A percentile compares a stretch with the other conserved stretches of the same genome.
These are phyloP conservation scores for Hippophae gyantsensis DNA, from an alignment of 306 rosid genomes.

Conservation along the genomic window DNA sequence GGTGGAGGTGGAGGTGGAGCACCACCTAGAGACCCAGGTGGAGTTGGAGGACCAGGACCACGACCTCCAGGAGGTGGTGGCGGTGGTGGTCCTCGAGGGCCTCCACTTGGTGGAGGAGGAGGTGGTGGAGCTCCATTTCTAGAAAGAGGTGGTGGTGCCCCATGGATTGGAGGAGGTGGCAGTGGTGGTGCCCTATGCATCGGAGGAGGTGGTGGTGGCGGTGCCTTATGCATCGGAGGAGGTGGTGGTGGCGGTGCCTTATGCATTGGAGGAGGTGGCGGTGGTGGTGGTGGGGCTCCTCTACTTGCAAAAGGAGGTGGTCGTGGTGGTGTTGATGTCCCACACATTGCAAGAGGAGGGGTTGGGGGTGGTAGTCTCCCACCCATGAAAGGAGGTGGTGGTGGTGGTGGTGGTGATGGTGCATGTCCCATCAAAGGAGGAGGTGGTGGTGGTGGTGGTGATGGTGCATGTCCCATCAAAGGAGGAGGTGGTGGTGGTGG, in stretches of 20 bases:
- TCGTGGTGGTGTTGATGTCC: slow-evolving; percentile 21
- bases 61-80: slow-evolving; percentile 39
- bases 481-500: slow-evolving; percentile 15
- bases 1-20: slow-evolving; percentile 68
- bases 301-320: slow-evolving; percentile 22
- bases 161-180: slow-evolving; percentile 18
- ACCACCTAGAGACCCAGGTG: slow-evolving; percentile 55
- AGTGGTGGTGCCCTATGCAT: slow-evolving; percentile 28
- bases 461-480: neutral
- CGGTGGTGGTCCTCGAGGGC: slow-evolving; percentile 33
- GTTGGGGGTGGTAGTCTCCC: slow-evolving; percentile 20
- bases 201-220: slow-evolving; percentile 37
- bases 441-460: slow-evolving; percentile 31
- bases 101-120: slow-evolving; percentile 23
- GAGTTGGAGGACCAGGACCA: slow-evolving; percentile 38
- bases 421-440: slow-evolving; percentile 8
- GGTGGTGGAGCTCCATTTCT: slow-evolving; percentile 44
- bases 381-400: slow-evolving; percentile 28
- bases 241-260: slow-evolving; percentile 25
- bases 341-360: slow-evolving; percentile 13
- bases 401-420: slow-evolving; percentile 22
- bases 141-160: slow-evolving; percentile 1
- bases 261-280: slow-evolving; percentile 18
- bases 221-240: slow-evolving; percentile 20
- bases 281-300: slow-evolving; percentile 10